These are phyloP conservation scores for Brassica nigra DNA, from an alignment of 345 rosid genomes.

Conservation along the genomic window DNA sequence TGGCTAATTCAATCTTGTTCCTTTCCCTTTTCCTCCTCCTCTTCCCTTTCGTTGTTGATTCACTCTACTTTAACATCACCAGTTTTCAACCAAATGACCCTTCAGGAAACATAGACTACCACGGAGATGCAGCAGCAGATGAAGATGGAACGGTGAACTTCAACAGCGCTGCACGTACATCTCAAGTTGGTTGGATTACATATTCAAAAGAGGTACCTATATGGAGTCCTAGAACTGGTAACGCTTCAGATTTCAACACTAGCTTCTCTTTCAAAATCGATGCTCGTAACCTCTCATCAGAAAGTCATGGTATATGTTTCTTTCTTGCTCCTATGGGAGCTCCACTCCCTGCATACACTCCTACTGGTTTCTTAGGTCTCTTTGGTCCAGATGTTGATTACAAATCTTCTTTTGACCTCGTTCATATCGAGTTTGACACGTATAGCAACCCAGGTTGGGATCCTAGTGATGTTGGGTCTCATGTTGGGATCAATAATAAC, in stretches of 20 bases:
- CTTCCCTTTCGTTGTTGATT: constrained; percentile 25
- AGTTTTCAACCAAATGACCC: constrained; percentile 4
- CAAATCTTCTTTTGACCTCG: constrained; percentile 29
- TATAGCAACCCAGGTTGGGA: constrained; percentile 36
- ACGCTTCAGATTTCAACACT: constrained; percentile 20
- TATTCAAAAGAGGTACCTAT: constrained; percentile 19
- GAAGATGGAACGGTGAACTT: constrained; percentile 21
- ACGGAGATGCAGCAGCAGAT: constrained; percentile 17
- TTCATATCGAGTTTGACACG: constrained; percentile 47
- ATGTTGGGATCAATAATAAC: constrained; percentile 31
- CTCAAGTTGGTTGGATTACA: constrained; percentile 33
- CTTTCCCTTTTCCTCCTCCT: neutral
- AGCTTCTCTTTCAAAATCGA: constrained; percentile 35
- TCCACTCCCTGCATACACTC: constrained; percentile 41
- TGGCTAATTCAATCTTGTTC: constrained; percentile 25
- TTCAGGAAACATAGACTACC: neutral
- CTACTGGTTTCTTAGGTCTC: constrained; percentile 44
- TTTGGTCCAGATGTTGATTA: constrained; percentile 17
- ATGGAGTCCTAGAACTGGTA: constrained; percentile 23
- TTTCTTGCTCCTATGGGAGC: constrained; percentile 40
- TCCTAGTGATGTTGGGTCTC: constrained; percentile 32
- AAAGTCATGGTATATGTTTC: constrained; percentile 36
- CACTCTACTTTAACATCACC: constrained; percentile 25
- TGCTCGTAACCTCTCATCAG: neutral
- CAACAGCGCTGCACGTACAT: neutral